phyloP scores from a whole-genome alignment of 805 yeast genomes.

The Zygoascus flipseniorum region DNA sequence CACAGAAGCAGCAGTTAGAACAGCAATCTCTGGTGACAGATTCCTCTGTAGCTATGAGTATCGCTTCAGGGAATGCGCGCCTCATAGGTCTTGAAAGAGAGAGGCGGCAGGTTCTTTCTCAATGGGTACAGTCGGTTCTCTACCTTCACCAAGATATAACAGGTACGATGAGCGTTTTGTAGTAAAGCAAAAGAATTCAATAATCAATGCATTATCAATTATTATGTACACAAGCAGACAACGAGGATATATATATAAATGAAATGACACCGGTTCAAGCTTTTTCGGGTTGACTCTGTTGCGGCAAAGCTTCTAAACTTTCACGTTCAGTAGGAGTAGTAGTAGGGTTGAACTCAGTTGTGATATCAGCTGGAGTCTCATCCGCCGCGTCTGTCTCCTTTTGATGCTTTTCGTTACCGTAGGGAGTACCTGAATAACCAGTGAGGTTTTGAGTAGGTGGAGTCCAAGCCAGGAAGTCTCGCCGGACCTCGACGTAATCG shows the following conservation, averaged over 20 bases:
- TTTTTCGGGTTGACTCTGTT: background rate
- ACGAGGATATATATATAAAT: background rate
- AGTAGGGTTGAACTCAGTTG: background rate
- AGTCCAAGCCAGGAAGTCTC: constrained; percentile 56
- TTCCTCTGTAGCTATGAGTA: background rate
- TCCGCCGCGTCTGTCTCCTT: background rate
- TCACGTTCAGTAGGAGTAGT: background rate
- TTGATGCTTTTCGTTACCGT: background rate
- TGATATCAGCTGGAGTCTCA: background rate
- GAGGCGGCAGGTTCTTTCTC: background rate
- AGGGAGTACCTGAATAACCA: constrained; percentile 2
- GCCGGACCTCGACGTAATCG: constrained; percentile 92
- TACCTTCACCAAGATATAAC: background rate
- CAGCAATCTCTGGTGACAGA: constrained; percentile 8
- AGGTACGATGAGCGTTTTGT: background rate
- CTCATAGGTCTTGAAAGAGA: background rate
- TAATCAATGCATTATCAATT: background rate
- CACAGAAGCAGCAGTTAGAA: constrained; percentile 6
- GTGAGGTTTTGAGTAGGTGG: constrained; percentile 21
- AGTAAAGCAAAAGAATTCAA: background rate
- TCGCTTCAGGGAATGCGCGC: background rate
- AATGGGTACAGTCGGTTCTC: background rate
- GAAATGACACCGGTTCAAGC: too few species aligned
- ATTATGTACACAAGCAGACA: background rate
- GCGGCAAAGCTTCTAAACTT: background rate